phyloP scores from a whole-genome alignment of 805 yeast species.

The Scheffersomyces spartinae region DNA sequence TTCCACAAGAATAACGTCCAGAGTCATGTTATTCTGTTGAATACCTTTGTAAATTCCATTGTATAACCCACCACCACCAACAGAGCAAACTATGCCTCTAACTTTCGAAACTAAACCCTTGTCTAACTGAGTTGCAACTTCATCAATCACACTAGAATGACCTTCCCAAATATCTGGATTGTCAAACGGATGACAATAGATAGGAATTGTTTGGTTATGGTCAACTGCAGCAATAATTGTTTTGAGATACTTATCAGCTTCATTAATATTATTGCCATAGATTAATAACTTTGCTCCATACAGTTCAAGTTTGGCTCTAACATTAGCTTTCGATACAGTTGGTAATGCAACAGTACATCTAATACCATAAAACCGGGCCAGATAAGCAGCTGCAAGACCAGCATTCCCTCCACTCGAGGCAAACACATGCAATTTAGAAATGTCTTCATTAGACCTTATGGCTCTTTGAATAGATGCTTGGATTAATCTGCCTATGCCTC shows the following conservation, averaged over 20 bases:
- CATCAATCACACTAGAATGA: slow-evolving; percentile 37
- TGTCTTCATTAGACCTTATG: slow-evolving; percentile 9
- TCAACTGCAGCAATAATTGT: slow-evolving; percentile 12
- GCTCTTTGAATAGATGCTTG: slow-evolving; percentile 18
- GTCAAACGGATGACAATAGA: slow-evolving; percentile 48
- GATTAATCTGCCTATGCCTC: slow-evolving; percentile 43
- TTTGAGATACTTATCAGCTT: slow-evolving; percentile 35
- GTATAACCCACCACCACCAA: slow-evolving; percentile 50
- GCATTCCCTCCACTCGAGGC: slow-evolving; percentile 50
- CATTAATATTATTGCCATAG: slow-evolving; percentile 35
- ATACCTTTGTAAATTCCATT: slow-evolving; percentile 40
- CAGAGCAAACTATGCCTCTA: slow-evolving; percentile 40
- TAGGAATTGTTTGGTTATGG: slow-evolving; percentile 14
- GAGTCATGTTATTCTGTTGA: slow-evolving; percentile 16
- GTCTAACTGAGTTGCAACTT: slow-evolving; percentile 19
- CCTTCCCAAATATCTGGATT: slow-evolving; percentile 44
- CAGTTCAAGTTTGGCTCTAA: slow-evolving; percentile 31
- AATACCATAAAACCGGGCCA: slow-evolving; percentile 24
- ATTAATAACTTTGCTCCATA: slow-evolving; percentile 42
- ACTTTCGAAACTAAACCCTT: slow-evolving; percentile 11
- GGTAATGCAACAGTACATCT: slow-evolving; percentile 59
- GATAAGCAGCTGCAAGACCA: slow-evolving; percentile 42
- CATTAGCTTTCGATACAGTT: slow-evolving; percentile 29
- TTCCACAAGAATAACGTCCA: slow-evolving; percentile 36
- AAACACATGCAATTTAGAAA: slow-evolving; percentile 29